Base-by-base conservation (phyloP, 495 filamentous ascomycete species). In the Tuber melanosporum region DNA sequence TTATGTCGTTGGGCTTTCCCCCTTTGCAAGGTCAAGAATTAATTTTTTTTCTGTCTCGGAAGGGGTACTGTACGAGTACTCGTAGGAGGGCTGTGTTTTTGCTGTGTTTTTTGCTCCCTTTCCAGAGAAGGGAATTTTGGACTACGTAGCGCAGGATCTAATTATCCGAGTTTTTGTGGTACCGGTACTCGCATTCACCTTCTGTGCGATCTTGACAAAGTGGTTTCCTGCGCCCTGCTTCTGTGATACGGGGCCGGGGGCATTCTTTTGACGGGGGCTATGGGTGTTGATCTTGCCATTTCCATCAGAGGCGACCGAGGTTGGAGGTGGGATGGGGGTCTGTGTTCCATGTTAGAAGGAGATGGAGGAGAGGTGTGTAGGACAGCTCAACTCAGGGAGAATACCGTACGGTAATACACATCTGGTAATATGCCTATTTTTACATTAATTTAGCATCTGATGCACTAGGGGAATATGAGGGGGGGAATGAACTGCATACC, bases 301-400 rank as follows among this genome's bases (percentile, higher is more conserved):
- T 81, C 84, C 85, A 86, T 89, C 89, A 91, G 22, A 90, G 46
- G 1, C 88, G 86, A 80, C 90, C 89, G 0, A 91, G 82, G 78
- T 88, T 85, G 89, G 73, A 90, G 85, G 78, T 87, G 88, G 80
- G 90, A 90, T 0, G 88, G 81, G 88, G 89, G 76, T 91, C 89
- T 84, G 70, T 76, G 1, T 0, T 17, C 32, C n/a, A 74, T 47
- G 20, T 32, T 39, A n/a, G 14, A 73, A n/a, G 73, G 71, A 44
- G 39, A 44, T 46, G 20, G 26, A n/a, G n/a, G 52, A 15, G 20
- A 43, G 26, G 41, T 19, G 20, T 14, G 2, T 9, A 2, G n/a
- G 44, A 7, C 19, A 41, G 12, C 43, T 72, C 73, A 76, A 77
- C 77, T 42, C 78, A 73, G 45, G 78, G 78, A 10, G 78, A 79